These are phyloP conservation scores for sweet orange (Citrus sinensis) DNA, from an alignment of 345 rosid genomes.

Conservation along the genomic window DNA sequence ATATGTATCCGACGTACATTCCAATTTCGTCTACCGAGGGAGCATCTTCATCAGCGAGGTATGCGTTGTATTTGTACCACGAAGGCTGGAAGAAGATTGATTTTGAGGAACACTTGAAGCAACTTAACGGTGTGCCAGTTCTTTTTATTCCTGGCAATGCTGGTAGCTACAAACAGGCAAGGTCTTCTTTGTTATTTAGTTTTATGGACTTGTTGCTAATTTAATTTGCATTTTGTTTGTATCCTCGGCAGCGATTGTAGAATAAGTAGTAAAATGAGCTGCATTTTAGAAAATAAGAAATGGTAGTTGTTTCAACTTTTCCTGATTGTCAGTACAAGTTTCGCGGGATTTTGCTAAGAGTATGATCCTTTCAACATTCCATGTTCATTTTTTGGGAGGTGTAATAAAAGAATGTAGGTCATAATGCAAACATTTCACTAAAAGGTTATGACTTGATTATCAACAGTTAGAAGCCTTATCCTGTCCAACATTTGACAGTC, in stretches of 20 bases:
- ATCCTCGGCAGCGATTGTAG: neutral
- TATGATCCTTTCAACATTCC: too few species aligned
- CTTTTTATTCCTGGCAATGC: conserved; percentile 97
- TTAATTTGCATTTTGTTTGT: neutral
- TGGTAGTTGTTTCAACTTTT: neutral
- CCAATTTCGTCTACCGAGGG: conserved; percentile 53
- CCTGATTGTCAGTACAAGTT: neutral
- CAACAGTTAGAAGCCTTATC: neutral
- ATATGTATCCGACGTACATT: conserved; percentile 95
- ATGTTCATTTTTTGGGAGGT: neutral
- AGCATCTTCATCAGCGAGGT: conserved; percentile 44
- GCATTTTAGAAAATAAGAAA: neutral
- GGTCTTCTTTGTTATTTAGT: conserved; percentile 15
- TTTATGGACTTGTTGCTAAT: neutral
- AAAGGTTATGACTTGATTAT: neutral
- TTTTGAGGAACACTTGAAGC: conserved; percentile 66
- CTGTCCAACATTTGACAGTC: neutral
- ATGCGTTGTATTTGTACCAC: conserved; percentile 79
- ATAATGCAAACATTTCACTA: too few species aligned
- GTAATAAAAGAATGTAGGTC: too few species aligned
- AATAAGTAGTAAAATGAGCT: too few species aligned
- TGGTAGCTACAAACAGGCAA: conserved; percentile 96
- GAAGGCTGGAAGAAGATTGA: conserved; percentile 99
- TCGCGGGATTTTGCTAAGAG: neutral
- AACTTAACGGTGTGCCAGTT: conserved; percentile 87